phyloP scores from a whole-genome alignment of 768 basidiomycete species.

The Podaxis sp. region DNA sequence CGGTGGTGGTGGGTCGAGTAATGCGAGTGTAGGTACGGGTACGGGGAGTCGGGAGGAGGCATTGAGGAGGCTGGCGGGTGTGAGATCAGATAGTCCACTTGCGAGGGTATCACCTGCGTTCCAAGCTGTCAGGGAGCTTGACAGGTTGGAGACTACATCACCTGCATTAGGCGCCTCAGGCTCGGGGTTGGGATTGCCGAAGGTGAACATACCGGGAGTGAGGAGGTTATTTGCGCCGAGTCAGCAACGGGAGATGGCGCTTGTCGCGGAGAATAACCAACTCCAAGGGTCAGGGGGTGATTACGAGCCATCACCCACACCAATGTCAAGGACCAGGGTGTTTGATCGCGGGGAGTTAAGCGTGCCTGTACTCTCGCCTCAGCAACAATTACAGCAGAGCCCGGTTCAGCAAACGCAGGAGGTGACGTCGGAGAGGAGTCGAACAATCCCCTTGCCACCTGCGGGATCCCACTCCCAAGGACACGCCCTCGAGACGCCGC shows the following conservation, averaged over 20 bases:
- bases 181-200: slow-evolving; percentile 10
- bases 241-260: slow-evolving; percentile 45
- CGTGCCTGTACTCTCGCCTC: slow-evolving; percentile 15
- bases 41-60: slow-evolving; percentile 41
- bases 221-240: slow-evolving; percentile 56
- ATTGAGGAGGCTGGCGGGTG: slow-evolving; percentile 27
- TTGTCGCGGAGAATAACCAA: slow-evolving; percentile 15
- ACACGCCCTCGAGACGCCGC: slow-evolving; percentile 52
- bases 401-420: slow-evolving; percentile 12
- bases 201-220: slow-evolving; percentile 17
- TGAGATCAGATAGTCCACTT: slow-evolving; percentile 30
- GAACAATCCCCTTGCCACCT: slow-evolving; percentile 44
- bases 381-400: slow-evolving; percentile 6
- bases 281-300: neutral
- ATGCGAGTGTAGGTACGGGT: slow-evolving; percentile 16
- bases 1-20: slow-evolving; percentile 19
- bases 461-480: slow-evolving; percentile 24
- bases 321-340: slow-evolving; percentile 10
- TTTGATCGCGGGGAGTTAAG: slow-evolving; percentile 15
- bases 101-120: slow-evolving; percentile 31
- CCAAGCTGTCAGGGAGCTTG: slow-evolving; percentile 24
- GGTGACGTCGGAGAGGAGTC: slow-evolving; percentile 34
- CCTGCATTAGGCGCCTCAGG: slow-evolving; percentile 15
- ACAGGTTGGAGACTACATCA: slow-evolving; percentile 20
- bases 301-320: slow-evolving; percentile 12